Conservation (phyloP, 2,329 filamentous ascomycete genomes). For the Cyclaneusma minus region DNA sequence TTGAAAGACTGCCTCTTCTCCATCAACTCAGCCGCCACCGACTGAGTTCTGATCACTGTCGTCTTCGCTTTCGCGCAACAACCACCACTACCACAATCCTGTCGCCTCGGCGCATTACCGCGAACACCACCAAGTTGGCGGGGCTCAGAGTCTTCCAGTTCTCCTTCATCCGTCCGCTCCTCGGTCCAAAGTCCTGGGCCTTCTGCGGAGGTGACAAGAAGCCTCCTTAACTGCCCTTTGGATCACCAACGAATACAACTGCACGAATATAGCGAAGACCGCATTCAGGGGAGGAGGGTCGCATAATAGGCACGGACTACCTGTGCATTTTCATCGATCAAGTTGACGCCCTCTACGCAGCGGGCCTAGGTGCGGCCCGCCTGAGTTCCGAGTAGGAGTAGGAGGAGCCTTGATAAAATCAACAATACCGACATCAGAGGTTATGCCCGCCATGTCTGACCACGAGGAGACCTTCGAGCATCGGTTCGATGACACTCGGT, state of each 20-base stretch:
- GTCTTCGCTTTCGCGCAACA: background rate
- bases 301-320: slow-evolving; percentile 17
- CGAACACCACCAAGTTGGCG: slow-evolving; percentile 80
- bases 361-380: slow-evolving; percentile 38
- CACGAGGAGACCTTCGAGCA: slow-evolving; percentile 35
- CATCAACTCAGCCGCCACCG: no score
- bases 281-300: slow-evolving; percentile 5
- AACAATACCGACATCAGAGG: slow-evolving; percentile 1
- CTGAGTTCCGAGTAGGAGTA: slow-evolving; percentile 7
- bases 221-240: slow-evolving; percentile 69
- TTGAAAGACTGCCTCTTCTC: no score
- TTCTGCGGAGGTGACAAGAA: slow-evolving; percentile 94
- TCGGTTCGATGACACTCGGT: slow-evolving; percentile 37
- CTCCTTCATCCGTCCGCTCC: slow-evolving; percentile 73
- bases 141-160: slow-evolving; percentile 57
- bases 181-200: slow-evolving; percentile 86
- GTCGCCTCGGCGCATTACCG: slow-evolving; percentile 16
- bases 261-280: background rate
- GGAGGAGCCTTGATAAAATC: slow-evolving; percentile 1
- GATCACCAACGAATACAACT: no score
- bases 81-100: no score
- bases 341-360: slow-evolving; percentile 32
- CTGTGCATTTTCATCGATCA: slow-evolving; percentile 24
- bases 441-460: slow-evolving; percentile 44
- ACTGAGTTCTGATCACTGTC: no score